phyloP scores from a whole-genome alignment of 139 green algal genomes.

The Chlamydomonas urium region DNA sequence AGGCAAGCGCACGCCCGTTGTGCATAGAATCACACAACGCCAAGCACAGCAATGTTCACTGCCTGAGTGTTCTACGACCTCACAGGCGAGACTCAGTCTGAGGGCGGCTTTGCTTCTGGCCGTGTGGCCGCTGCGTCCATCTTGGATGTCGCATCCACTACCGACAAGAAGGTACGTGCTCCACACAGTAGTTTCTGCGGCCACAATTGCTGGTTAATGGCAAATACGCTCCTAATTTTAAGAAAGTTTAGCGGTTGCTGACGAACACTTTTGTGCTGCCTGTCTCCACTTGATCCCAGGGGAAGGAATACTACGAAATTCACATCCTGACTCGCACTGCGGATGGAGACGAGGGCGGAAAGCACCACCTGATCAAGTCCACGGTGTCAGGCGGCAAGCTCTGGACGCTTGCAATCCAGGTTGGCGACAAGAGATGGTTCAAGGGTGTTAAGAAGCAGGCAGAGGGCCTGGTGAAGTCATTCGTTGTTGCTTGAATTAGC shows the following conservation, averaged over 20 bases:
- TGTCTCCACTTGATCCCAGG: too few species aligned
- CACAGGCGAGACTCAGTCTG: slow-evolving; percentile 73
- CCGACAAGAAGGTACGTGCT: slow-evolving; percentile 91
- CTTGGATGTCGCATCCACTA: slow-evolving; percentile 71
- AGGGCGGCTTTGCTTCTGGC: slow-evolving; percentile 91
- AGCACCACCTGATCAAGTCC: slow-evolving; percentile 79
- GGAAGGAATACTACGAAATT: neutral
- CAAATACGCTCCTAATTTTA: too few species aligned
- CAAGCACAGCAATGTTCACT: neutral
- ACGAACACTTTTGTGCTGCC: too few species aligned
- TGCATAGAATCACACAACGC: too few species aligned
- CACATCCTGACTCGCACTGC: neutral
- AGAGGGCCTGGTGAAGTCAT: too few species aligned
- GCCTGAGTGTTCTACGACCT: neutral
- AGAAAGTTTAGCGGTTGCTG: too few species aligned
- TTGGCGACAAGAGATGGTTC: slow-evolving; percentile 96
- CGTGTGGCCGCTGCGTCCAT: slow-evolving; percentile 77
- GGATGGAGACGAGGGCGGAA: neutral
- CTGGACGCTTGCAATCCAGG: slow-evolving; percentile 83
- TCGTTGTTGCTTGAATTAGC: too few species aligned
- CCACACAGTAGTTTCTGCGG: too few species aligned
- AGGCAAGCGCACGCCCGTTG: neutral
- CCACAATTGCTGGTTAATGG: too few species aligned
- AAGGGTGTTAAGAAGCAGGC: slow-evolving; percentile 8
- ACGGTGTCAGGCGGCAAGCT: slow-evolving; percentile 83